phyloP scores from a whole-genome alignment of 2,329 filamentous ascomycete species.

The Periglandula ipomoeae region DNA sequence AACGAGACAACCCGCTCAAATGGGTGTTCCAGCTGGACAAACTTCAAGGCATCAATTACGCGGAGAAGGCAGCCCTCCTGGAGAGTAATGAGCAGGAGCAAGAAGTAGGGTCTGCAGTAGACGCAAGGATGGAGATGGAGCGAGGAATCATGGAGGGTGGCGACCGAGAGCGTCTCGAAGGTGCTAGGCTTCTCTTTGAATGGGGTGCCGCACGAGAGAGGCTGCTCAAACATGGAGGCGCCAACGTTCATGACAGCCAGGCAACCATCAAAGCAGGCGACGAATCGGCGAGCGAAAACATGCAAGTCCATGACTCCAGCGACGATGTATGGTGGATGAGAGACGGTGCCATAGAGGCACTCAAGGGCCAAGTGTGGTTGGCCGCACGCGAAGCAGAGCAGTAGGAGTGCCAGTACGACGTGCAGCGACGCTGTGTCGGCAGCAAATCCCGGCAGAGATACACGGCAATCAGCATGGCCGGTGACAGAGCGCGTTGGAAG shows the following conservation, averaged over 20 bases:
- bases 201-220: slow-evolving; percentile 40
- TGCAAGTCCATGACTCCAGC: slow-evolving; percentile 10
- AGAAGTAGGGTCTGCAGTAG: slow-evolving; percentile 47
- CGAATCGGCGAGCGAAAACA: slow-evolving; percentile 13
- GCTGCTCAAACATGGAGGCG: slow-evolving; percentile 16
- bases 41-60: slow-evolving; percentile 47
- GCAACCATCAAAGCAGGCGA: slow-evolving; percentile 21
- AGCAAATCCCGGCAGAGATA: neutral
- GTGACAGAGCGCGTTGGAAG: neutral
- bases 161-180: slow-evolving; percentile 35
- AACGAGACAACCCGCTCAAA: slow-evolving; percentile 44
- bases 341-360: slow-evolving; percentile 43
- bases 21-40: slow-evolving; percentile 63
- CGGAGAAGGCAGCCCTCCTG: slow-evolving; percentile 58
- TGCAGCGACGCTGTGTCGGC: neutral
- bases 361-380: slow-evolving; percentile 48
- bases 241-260: slow-evolving; percentile 23
- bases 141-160: slow-evolving; percentile 31
- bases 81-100: slow-evolving; percentile 39
- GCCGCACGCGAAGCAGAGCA: slow-evolving; percentile 29
- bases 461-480: neutral
- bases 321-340: slow-evolving; percentile 44
- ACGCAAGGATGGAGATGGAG: slow-evolving; percentile 61
- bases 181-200: slow-evolving; percentile 44
- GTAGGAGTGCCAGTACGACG: slow-evolving; percentile 8